A percentile compares a stretch with the other conserved stretches of the same genome.
Evolutionary conservation across 805 yeast species (phyloP).

Genomic region (Metschnikowia cubensis): DNA sequence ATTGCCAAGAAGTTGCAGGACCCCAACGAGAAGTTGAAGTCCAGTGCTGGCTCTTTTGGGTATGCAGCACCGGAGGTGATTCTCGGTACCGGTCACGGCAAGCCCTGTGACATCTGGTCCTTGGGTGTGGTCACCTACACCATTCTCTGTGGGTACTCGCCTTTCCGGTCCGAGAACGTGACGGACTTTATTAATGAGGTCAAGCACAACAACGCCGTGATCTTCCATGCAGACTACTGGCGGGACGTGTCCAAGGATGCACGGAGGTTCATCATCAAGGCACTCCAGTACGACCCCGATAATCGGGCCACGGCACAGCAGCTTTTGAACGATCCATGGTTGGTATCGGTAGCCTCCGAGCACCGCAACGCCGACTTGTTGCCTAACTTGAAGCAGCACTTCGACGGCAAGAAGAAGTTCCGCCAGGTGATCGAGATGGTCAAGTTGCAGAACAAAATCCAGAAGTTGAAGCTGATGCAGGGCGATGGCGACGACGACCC

Average conservation of each 20-base stretch:
- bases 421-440: conserved; percentile 84
- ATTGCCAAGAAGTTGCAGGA: conserved; percentile 74
- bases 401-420: conserved; percentile 80
- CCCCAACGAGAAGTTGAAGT: conserved; percentile 56
- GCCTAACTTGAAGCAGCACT: conserved; percentile 75
- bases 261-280: conserved; percentile 66
- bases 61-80: conserved; percentile 97
- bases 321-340: conserved; percentile 72
- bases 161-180: conserved; percentile 81
- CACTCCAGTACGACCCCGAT: conserved; percentile 64
- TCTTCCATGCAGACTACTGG: conserved; percentile 89
- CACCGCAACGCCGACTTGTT: conserved; percentile 63
- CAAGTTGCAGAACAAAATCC: conserved; percentile 72
- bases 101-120: conserved; percentile 95
- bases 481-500: conserved; percentile 51
- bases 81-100: conserved; percentile 80
- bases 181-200: conserved; percentile 81
- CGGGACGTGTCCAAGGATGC: conserved; percentile 74
- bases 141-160: conserved; percentile 85
- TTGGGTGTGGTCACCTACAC: conserved; percentile 92
- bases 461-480: conserved; percentile 61
- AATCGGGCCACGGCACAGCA: conserved; percentile 66
- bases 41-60: conserved; percentile 90
- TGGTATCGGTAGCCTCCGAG: conserved; percentile 44
- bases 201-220: conserved; percentile 64